These are phyloP conservation scores for Cyathus striatus DNA, from an alignment of 768 basidiomycete genomes.

Conservation along the genomic window DNA sequence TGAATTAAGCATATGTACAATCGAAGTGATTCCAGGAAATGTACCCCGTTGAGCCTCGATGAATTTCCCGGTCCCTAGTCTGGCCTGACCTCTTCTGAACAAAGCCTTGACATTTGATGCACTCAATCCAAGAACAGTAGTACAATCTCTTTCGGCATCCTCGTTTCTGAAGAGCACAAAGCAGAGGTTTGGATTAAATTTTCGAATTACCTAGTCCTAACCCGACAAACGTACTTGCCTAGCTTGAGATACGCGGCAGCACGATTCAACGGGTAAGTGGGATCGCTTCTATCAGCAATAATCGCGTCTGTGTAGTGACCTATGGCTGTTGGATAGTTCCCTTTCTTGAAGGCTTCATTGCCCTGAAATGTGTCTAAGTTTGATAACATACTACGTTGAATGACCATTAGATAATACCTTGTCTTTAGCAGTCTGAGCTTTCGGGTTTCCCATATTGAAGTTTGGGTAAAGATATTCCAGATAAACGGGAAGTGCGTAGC, in stretches of 20 bases:
- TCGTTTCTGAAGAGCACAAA: constrained; percentile 44
- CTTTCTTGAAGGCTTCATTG: constrained; percentile 79
- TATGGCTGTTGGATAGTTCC: constrained; percentile 72
- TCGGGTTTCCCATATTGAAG: constrained; percentile 4
- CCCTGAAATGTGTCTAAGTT: constrained; percentile 46
- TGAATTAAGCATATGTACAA: neutral
- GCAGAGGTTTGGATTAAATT: constrained; percentile 7
- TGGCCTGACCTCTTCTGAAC: constrained; percentile 75
- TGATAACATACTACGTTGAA: neutral
- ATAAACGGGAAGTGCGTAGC: too few species aligned
- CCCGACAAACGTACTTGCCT: constrained; percentile 72
- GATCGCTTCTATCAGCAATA: constrained; percentile 61
- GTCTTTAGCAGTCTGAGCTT: constrained; percentile 31
- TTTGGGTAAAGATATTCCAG: too few species aligned
- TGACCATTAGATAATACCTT: constrained; percentile 18
- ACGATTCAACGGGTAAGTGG: constrained; percentile 82
- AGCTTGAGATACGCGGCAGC: constrained; percentile 92
- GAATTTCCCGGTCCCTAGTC: constrained; percentile 47
- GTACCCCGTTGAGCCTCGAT: constrained; percentile 61
- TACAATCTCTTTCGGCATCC: constrained; percentile 82
- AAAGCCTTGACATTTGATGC: constrained; percentile 70
- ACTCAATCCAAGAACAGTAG: constrained; percentile 51
- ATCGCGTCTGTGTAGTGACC: constrained; percentile 86
- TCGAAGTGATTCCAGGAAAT: constrained; percentile 11
- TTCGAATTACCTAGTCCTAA: neutral